Percentiles rank a stretch among this genome's conserved stretches.
These are phyloP conservation scores for Sporothrix curviconia DNA, from an alignment of 2,329 filamentous ascomycete genomes.

Conservation along the genomic window DNA sequence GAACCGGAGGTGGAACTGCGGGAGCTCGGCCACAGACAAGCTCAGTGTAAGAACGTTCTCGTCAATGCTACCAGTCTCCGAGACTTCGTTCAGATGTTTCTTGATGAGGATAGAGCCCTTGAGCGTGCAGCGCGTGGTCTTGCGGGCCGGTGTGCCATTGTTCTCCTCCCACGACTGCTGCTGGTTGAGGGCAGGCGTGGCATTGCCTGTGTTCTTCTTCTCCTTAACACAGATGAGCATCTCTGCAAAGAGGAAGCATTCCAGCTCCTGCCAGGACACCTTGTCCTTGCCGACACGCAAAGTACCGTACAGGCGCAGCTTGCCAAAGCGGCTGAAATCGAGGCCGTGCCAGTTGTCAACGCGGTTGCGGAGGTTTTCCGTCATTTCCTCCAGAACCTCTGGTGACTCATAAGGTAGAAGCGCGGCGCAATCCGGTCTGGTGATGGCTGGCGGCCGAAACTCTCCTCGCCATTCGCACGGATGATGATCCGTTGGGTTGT, in stretches of 20 bases:
- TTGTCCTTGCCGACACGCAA: slow-evolving; percentile 94
- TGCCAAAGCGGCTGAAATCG: slow-evolving; percentile 89
- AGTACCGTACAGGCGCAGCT: slow-evolving; percentile 80
- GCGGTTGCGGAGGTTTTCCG: slow-evolving; percentile 74
- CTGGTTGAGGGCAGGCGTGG: slow-evolving; percentile 26
- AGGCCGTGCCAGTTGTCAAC: slow-evolving; percentile 98
- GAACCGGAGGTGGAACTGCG: slow-evolving; percentile 90
- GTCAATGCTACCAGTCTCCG: slow-evolving; percentile 62
- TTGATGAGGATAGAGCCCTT: slow-evolving; percentile 98
- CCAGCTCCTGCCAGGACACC: slow-evolving; percentile 92
- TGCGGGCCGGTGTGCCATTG: slow-evolving; percentile 43
- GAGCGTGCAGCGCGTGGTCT: slow-evolving; percentile 71
- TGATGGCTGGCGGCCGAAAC: slow-evolving; percentile 51
- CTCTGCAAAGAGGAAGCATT: slow-evolving; percentile 94
- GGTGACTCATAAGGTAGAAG: slow-evolving; percentile 65
- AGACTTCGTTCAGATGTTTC: slow-evolving; percentile 88
- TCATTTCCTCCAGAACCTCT: slow-evolving; percentile 75
- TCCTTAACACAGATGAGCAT: slow-evolving; percentile 99
- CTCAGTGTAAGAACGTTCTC: slow-evolving; percentile 82
- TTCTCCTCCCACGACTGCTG: slow-evolving; percentile 64
- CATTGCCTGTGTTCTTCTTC: slow-evolving; percentile 59
- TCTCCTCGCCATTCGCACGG: slow-evolving; percentile 43
- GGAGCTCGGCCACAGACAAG: slow-evolving; percentile 84
- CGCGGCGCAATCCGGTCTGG: slow-evolving; percentile 51
- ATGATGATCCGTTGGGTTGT: slow-evolving; percentile 18